These are phyloP conservation scores for Cantharellus cinnabarinus DNA, from an alignment of 768 basidiomycete species.

Conservation along the genomic window DNA sequence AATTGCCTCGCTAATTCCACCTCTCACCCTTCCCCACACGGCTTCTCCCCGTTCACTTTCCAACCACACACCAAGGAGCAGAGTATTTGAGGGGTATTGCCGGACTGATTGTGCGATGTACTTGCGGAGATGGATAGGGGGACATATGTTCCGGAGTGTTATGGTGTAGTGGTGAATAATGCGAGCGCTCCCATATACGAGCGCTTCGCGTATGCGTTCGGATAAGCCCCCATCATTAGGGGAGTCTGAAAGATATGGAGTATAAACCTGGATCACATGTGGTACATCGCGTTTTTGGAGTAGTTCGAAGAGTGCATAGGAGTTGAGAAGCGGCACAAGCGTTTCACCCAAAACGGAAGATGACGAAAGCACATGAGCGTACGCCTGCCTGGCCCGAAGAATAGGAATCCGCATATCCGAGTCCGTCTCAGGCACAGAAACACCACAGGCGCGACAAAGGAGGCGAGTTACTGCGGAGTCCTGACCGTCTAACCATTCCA, in stretches of 20 bases:
- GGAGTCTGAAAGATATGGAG: not conserved
- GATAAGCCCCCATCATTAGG: not conserved
- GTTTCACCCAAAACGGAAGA: not conserved
- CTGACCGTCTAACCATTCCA: constrained; percentile 49
- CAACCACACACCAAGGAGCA: constrained; percentile 8
- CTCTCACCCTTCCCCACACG: constrained; percentile 7
- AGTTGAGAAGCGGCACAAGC: not conserved
- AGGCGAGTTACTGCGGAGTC: not conserved
- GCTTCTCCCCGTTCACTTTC: constrained; percentile 7
- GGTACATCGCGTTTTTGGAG: not conserved
- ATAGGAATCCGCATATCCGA: not conserved
- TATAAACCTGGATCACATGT: not conserved
- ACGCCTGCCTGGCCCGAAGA: not conserved
- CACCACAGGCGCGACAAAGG: not conserved
- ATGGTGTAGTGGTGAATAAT: constrained; percentile 3
- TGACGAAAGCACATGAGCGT: not conserved
- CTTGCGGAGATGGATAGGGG: constrained; percentile 2
- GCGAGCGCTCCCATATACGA: not conserved
- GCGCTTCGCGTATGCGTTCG: not conserved
- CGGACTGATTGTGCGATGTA: constrained; percentile 1
- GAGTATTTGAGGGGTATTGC: constrained; percentile 1
- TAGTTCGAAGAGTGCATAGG: not conserved
- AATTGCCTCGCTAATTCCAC: constrained; percentile 1
- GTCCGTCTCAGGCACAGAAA: not conserved
- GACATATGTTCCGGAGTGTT: constrained; percentile 3